Evolutionary conservation across 2,329 filamentous ascomycete species (phyloP).

Genomic region (Mycosphaerelloides madeirae): DNA sequence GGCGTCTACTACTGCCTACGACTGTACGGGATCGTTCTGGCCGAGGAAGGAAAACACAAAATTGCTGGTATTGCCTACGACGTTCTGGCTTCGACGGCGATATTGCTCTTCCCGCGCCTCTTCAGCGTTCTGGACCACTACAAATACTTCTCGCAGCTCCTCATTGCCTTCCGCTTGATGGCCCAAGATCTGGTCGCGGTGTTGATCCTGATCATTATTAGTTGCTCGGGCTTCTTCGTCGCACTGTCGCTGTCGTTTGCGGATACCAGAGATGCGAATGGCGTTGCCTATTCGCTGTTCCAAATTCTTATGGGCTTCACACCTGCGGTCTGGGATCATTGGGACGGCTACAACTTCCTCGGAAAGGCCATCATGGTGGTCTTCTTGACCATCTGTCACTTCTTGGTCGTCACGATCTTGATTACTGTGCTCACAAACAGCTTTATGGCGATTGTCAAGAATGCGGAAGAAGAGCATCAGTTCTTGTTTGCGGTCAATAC

Average conservation of each 20-base stretch:
- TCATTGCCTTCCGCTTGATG: conserved; percentile 94
- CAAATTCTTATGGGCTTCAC: conserved; percentile 96
- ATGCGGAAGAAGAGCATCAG: conserved; percentile 85
- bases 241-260: conserved; percentile 81
- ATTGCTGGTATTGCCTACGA: conserved; percentile 87
- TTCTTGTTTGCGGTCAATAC: conserved; percentile 96
- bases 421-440: conserved; percentile 96
- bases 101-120: conserved; percentile 81
- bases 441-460: conserved; percentile 91
- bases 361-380: conserved; percentile 71
- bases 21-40: conserved; percentile 78
- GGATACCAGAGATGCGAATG: conserved; percentile 62
- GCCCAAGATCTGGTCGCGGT: conserved; percentile 82
- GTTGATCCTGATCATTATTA: conserved; percentile 75
- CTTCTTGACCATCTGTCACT: conserved; percentile 92
- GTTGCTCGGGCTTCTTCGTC: conserved; percentile 91
- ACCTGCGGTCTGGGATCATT: conserved; percentile 86
- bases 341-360: conserved; percentile 74
- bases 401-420: conserved; percentile 86
- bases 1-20: conserved; percentile 87
- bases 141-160: conserved; percentile 88
- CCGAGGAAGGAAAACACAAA: conserved; percentile 61
- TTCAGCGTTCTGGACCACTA: conserved; percentile 94
- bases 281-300: conserved; percentile 85
- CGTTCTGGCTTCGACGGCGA: conserved; percentile 85